A percentile compares a stretch with the other conserved stretches of the same genome.
Conservation (phyloP, 495 filamentous ascomycete species). For the Trichoderma orchidacearum region DNA sequence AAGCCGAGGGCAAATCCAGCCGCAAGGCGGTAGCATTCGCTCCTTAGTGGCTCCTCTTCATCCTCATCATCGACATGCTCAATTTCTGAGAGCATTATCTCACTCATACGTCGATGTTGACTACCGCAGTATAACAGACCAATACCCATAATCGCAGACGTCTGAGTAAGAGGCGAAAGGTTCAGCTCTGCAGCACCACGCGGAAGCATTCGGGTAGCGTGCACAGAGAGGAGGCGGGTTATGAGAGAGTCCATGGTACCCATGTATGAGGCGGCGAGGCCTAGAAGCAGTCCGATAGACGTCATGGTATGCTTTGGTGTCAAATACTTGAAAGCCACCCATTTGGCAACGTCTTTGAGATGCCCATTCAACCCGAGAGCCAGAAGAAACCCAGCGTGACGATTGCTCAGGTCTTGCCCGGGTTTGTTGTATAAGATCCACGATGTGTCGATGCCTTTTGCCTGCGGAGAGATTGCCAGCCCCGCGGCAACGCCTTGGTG, state of each 20-base stretch:
- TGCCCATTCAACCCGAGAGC: slow-evolving; percentile 93
- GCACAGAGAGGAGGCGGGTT: slow-evolving; percentile 90
- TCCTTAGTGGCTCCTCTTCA: slow-evolving; percentile 64
- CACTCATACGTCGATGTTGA: slow-evolving; percentile 95
- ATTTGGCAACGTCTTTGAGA: slow-evolving; percentile 83
- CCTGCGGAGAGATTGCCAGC: slow-evolving; percentile 75
- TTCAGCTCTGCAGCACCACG: slow-evolving; percentile 87
- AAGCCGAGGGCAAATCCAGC: slow-evolving; percentile 89
- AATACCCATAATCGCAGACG: slow-evolving; percentile 94
- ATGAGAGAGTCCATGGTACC: slow-evolving; percentile 95
- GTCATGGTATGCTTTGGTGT: slow-evolving; percentile 99
- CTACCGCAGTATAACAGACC: slow-evolving; percentile 89
- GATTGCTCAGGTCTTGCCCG: slow-evolving; percentile 66
- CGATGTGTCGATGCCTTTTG: slow-evolving; percentile 89
- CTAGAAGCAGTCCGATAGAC: slow-evolving; percentile 85
- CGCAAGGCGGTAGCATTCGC: slow-evolving; percentile 88
- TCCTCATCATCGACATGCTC: slow-evolving; percentile 63
- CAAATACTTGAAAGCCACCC: slow-evolving; percentile 96
- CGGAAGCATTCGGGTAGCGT: slow-evolving; percentile 88
- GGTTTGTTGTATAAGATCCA: slow-evolving; percentile 99
- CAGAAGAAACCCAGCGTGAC: slow-evolving; percentile 86
- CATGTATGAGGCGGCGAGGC: slow-evolving; percentile 82
- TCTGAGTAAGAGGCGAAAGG: slow-evolving; percentile 84
- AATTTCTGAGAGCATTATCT: slow-evolving; percentile 96
- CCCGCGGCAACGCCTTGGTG: slow-evolving; percentile 87